Evolutionary conservation across 1,284 basidiomycete species (phyloP), one percentile per base, ranked within the genome.

Genomic region (Apiotrichum sp.): DNA sequence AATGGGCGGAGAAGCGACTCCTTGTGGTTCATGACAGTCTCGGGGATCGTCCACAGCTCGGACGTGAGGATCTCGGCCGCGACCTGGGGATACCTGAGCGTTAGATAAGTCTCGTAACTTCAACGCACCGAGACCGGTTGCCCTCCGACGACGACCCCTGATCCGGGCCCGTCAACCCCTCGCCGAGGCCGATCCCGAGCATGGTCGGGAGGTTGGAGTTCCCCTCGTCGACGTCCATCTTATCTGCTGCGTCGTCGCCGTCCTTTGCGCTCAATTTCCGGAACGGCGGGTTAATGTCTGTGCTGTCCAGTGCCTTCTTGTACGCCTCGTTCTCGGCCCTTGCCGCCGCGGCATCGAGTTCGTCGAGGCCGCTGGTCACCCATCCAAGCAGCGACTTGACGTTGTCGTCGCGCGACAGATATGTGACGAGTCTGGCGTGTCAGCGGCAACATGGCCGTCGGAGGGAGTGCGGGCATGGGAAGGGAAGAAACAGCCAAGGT

Each of bases 21-120:
- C 49, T 71, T 63, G 67, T 88, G 81, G 64, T 82, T 83, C 67
- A 96, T 81, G 68, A 93, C 88, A 3, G 89, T 89, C 72, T 95
- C 89, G 49, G 92, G 86, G 65, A 98, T 89, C 22, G 87, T 88
- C 87, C 92, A 96, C 74, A 96, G 86, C 68, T 97, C 93, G 6
- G 88, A 89, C 75, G 92, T 93, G 38, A 99, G 82, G 34, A 98
- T 92, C 75, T 99, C 96, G 14, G 93, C 93, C 14, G 92, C 88
- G 36, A 96, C 84, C 69, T 91, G 90, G 0, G 95, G 93, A 74
- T 93, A 98, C 76, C 93, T 95, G 41, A 9, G 14, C 36, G 36
- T 38, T 13, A 38, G 36, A 38, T 38, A 38, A 7, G 6, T 44
- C 16, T 22, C 22, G 22, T 22, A 22, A 22, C 22, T 22, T 22